Evolutionary conservation across 208 protist genomes (phyloP).

Genomic region (Angomonas ambiguus): DNA sequence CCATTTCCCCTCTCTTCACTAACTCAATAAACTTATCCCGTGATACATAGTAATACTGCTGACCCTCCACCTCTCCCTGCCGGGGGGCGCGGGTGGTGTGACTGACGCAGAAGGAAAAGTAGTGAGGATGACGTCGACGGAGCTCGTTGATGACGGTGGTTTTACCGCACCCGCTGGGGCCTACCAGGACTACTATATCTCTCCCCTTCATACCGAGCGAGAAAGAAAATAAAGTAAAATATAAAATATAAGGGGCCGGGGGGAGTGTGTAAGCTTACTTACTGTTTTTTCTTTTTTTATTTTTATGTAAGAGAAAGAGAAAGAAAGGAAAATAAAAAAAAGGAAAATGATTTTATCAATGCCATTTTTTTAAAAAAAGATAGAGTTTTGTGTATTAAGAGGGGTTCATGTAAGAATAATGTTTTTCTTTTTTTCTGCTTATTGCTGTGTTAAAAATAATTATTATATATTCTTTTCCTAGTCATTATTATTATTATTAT

Average conservation of each 20-base stretch:
- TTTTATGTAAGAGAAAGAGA: neutral
- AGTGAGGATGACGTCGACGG: constrained; percentile 34
- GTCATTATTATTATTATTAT: neutral
- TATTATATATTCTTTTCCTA: neutral
- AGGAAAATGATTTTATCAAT: neutral
- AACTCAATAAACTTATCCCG: constrained; percentile 44
- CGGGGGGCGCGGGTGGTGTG: constrained; percentile 84
- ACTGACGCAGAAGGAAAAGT: constrained; percentile 85
- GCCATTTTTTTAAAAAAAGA: too few relatives aligned
- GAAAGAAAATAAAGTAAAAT: constrained; percentile 14
- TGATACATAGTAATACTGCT: constrained; percentile 82
- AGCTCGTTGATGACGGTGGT: constrained; percentile 76
- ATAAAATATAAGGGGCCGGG: neutral
- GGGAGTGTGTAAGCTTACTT: too few relatives aligned
- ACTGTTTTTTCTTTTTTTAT: neutral
- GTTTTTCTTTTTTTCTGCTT: constrained; percentile 12
- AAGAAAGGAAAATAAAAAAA: constrained; percentile 12
- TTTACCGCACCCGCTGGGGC: constrained; percentile 87
- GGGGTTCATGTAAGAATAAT: neutral
- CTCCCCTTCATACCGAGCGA: neutral
- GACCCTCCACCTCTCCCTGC: constrained; percentile 70
- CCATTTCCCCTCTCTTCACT: constrained; percentile 48
- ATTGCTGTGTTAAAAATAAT: neutral
- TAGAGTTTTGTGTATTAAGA: neutral
- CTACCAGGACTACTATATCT: constrained; percentile 79